Percentiles rank a stretch among this genome's conserved stretches.
Conservation (phyloP, 2,329 filamentous ascomycete genomes). For the Penicillium crustosum region DNA sequence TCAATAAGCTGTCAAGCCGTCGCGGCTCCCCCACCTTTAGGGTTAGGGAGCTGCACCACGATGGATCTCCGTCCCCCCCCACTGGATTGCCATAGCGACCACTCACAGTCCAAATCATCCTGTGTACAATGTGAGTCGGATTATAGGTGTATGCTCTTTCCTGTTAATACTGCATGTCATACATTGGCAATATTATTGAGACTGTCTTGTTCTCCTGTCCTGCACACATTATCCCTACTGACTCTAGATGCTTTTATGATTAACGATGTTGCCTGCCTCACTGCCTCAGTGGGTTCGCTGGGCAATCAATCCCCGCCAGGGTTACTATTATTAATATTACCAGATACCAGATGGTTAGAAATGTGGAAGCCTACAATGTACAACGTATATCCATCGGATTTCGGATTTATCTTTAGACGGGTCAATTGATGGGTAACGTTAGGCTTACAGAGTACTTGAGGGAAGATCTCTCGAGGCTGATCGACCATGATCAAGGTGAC, state of each 20-base stretch:
- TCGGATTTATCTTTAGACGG: neutral
- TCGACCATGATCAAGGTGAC: neutral
- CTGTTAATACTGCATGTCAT: neutral
- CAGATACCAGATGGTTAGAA: neutral
- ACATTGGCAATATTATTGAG: slow-evolving; percentile 13
- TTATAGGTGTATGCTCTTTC: neutral
- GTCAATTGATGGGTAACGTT: neutral
- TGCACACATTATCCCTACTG: slow-evolving; percentile 14
- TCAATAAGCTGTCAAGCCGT: slow-evolving; percentile 17
- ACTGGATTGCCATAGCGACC: slow-evolving; percentile 24
- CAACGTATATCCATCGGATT: neutral
- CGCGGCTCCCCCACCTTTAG: slow-evolving; percentile 17
- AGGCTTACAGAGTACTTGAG: neutral
- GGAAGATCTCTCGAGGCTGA: neutral
- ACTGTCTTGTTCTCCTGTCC: slow-evolving; percentile 9
- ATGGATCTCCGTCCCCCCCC: slow-evolving; percentile 12
- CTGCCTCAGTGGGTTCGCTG: slow-evolving; percentile 11
- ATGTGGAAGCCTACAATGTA: slow-evolving; percentile 9
- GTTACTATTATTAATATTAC: slow-evolving; percentile 13
- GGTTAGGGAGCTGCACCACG: slow-evolving; percentile 9
- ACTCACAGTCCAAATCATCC: neutral
- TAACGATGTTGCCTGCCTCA: slow-evolving; percentile 20
- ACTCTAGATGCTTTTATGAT: neutral
- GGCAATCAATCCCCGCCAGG: neutral
- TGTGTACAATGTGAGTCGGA: neutral